phyloP scores from a whole-genome alignment of 805 yeast genomes.

The Starmerella bombi region DNA sequence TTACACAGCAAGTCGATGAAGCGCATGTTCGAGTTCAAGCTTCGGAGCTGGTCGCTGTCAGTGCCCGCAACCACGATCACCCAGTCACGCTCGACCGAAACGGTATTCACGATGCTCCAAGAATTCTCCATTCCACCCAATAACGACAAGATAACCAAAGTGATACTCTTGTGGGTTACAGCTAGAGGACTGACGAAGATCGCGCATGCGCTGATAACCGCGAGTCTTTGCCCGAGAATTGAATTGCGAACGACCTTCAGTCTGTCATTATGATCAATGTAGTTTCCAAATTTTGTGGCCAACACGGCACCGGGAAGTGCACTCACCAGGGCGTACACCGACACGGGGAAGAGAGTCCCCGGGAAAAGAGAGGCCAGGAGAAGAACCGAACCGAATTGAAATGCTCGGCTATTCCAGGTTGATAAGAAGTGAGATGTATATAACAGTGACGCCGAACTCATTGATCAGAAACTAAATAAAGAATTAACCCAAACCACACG shows the following conservation, averaged over 20 bases:
- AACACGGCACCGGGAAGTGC: slow-evolving; percentile 13
- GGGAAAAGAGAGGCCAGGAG: slow-evolving; percentile 29
- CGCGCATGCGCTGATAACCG: slow-evolving; percentile 24
- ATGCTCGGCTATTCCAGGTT: slow-evolving; percentile 32
- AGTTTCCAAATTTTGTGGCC: slow-evolving; percentile 23
- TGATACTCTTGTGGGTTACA: slow-evolving; percentile 6
- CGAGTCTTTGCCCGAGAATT: slow-evolving; percentile 26
- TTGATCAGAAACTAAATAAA: too few relatives aligned
- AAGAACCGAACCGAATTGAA: slow-evolving; percentile 30
- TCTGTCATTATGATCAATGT: slow-evolving; percentile 26
- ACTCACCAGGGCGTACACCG: slow-evolving; percentile 28
- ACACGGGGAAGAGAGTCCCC: slow-evolving; percentile 27
- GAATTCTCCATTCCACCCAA: slow-evolving; percentile 30
- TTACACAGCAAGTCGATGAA: slow-evolving; percentile 32
- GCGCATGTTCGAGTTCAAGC: slow-evolving; percentile 29
- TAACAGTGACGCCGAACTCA: slow-evolving; percentile 7
- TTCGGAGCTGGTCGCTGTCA: slow-evolving; percentile 21
- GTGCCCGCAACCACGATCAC: slow-evolving; percentile 28
- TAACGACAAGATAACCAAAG: slow-evolving; percentile 19
- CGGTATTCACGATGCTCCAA: slow-evolving; percentile 27
- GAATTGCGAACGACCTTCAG: slow-evolving; percentile 27
- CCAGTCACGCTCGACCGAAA: slow-evolving; percentile 34
- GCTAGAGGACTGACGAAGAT: slow-evolving; percentile 18
- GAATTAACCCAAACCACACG: too few relatives aligned
- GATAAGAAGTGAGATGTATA: slow-evolving; percentile 30